phyloP scores from a whole-genome alignment of 1,284 basidiomycete genomes.

The Ceratobasidium sp. region DNA sequence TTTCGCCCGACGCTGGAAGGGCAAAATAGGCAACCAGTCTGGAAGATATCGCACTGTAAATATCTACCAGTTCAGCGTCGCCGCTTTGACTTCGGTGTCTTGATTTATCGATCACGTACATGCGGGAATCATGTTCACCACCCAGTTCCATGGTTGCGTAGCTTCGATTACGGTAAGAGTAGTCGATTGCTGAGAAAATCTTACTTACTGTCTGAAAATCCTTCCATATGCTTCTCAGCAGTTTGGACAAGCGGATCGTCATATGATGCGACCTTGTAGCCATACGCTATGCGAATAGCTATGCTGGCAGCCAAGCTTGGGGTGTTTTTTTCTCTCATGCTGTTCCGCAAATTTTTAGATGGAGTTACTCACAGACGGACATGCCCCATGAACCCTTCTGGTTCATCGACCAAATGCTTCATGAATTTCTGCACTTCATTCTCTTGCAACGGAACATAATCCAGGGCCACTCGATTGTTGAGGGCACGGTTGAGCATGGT shows the following conservation, averaged over 20 bases:
- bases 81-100: too few species aligned
- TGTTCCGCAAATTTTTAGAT: not conserved
- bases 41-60: not conserved
- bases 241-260: conserved; percentile 1
- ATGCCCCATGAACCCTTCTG: not conserved
- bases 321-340: too few species aligned
- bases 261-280: not conserved
- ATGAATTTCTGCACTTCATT: not conserved
- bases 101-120: not conserved
- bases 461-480: too few species aligned
- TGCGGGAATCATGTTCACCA: not conserved
- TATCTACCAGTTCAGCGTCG: too few species aligned
- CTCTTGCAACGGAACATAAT: too few species aligned
- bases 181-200: too few species aligned
- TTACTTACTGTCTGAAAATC: not conserved
- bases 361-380: not conserved
- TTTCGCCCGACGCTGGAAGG: not conserved
- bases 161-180: too few species aligned
- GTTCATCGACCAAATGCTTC: not conserved
- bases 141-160: not conserved
- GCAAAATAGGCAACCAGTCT: not conserved
- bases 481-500: too few species aligned
- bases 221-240: not conserved
- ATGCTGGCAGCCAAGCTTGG: not conserved
- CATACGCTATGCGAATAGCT: not conserved